phyloP scores from a whole-genome alignment of 257 asterid genomes.

The Solanum rostratum region DNA sequence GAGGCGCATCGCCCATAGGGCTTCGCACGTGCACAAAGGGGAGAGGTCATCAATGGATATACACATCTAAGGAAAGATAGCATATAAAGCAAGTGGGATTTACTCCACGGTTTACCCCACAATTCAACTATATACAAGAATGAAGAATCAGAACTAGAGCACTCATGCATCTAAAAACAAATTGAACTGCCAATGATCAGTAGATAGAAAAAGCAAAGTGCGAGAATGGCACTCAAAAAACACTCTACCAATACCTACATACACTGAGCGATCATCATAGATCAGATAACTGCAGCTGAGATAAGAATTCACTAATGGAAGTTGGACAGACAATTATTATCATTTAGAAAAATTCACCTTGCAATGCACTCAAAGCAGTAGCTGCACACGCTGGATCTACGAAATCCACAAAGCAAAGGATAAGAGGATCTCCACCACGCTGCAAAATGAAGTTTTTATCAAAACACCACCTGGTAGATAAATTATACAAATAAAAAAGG shows the following conservation, averaged over 20 bases:
- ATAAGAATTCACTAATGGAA: background rate
- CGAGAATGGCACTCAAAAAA: background rate
- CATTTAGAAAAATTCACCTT: conserved; percentile 19
- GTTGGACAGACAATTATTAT: background rate
- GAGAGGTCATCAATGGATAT: background rate
- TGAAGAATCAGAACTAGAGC: background rate
- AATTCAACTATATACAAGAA: background rate
- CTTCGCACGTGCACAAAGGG: background rate
- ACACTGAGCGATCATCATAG: background rate
- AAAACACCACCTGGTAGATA: background rate
- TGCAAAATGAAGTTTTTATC: conserved; percentile 12
- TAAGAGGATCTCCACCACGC: conserved; percentile 45
- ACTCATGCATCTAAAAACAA: background rate
- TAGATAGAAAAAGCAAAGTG: background rate
- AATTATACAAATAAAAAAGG: background rate
- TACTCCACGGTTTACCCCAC: background rate
- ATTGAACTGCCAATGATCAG: background rate
- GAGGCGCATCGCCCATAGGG: background rate
- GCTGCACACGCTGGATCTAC: conserved; percentile 49
- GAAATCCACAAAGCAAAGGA: conserved; percentile 50
- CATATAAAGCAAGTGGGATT: background rate
- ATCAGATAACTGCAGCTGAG: background rate
- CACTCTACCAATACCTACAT: background rate
- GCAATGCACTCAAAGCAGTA: conserved; percentile 47
- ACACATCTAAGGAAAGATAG: background rate